phyloP scores from a whole-genome alignment of 768 basidiomycete species.

The Piloderma croceum region DNA sequence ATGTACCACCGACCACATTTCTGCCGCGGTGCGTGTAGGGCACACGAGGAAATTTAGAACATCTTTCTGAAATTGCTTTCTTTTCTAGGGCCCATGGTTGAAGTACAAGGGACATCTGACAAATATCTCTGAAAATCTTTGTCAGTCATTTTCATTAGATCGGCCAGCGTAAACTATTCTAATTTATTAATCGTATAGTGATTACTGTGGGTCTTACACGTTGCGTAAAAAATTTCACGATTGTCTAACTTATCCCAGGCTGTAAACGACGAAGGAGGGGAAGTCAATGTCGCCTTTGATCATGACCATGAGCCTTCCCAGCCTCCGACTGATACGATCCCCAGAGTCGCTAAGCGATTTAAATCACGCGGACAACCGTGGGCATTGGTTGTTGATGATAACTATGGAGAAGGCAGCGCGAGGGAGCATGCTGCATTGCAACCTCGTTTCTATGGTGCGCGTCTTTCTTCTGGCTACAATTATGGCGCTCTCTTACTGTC shows the following conservation, averaged over 20 bases:
- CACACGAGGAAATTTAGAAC: not conserved
- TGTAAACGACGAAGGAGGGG: conserved; percentile 90
- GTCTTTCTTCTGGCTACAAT: not conserved
- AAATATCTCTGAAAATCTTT: conserved; percentile 93
- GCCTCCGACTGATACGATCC: conserved; percentile 71
- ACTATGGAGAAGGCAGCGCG: conserved; percentile 97
- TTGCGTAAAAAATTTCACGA: too few species aligned
- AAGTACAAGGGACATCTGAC: conserved; percentile 97
- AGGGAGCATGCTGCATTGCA: conserved; percentile 97
- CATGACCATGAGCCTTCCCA: conserved; percentile 44
- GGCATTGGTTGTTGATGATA: conserved; percentile 93
- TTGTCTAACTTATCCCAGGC: conserved; percentile 42
- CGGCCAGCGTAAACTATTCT: too few species aligned
- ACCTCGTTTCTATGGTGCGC: conserved; percentile 82
- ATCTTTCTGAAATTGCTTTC: conserved; percentile 4
- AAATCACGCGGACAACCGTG: conserved; percentile 82
- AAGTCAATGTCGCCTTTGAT: conserved; percentile 89
- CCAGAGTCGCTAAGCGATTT: conserved; percentile 83
- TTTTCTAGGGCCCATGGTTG: conserved; percentile 83
- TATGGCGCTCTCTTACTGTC: not conserved
- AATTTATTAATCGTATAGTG: conserved; percentile 47
- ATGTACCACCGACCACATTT: conserved; percentile 98
- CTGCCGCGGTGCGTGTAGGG: conserved; percentile 84
- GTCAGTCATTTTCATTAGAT: conserved; percentile 46
- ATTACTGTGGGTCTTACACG: conserved; percentile 60